Base-by-base conservation (phyloP, 768 basidiomycete species). In the Hygrocybe punicea region DNA sequence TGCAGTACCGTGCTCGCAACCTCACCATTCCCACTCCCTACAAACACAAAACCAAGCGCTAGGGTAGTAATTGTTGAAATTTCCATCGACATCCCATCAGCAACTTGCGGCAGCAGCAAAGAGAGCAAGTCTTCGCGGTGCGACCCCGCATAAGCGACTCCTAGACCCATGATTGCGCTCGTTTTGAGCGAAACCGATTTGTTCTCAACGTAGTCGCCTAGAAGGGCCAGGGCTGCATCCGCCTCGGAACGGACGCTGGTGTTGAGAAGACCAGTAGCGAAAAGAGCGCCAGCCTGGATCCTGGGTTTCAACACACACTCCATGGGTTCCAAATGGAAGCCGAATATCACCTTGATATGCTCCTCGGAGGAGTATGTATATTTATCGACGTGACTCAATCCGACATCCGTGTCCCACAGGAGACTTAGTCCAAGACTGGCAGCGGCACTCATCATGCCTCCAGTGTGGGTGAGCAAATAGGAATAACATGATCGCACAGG, bases 311-410 rank as follows among this genome's bases (percentile, higher is more conserved):
- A 40, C 25, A 57, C 1, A n/a, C n/a, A n/a, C n/a, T n/a, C n/a
- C n/a, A n/a, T n/a, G 24, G 23, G 45, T 23, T 24, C 36, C 21
- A 2, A 51, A 37, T 36, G 21, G 4, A 21, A 10, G 16, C 13
- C 19, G 6, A 13, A 17, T 52, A 40, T 39, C 59, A 82, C 87
- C 78, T 98, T 98, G 80, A 98, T 98, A 71, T 93, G 81, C 69
- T 99, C 97, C 63, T 99, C 97, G 1, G 90, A 75, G 0, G 93
- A 94, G 69, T 98, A 98, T 21, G 95, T 92, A 76, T 98, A 98
- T 72, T 93, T 97, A 78, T 99, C 97, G 62, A 98, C 87, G 62
- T 96, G 93, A 66, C 85, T 87, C 39, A 98, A 79, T 64, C 97
- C 97, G 56, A 90, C 81, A 56, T 98, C 97, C 8, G 91, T 91